A percentile compares a stretch with the other conserved stretches of the same genome.
Conservation (phyloP, 140 eudicot species). For the Flaveria floridana region DNA sequence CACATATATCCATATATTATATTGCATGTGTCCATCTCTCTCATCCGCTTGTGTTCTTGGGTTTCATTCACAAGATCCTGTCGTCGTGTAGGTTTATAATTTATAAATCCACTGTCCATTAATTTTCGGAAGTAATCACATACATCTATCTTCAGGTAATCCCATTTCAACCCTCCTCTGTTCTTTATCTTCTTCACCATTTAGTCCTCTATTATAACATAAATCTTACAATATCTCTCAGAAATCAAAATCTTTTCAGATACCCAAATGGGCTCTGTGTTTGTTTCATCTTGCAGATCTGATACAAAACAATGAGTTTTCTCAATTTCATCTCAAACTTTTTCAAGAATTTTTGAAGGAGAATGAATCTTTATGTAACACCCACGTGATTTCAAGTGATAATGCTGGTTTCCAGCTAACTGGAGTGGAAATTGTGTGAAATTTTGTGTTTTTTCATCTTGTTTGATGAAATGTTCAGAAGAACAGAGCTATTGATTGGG, state of each 20-base stretch:
- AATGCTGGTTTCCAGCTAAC: conserved; percentile 17
- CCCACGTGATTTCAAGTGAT: too few relatives aligned
- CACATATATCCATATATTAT: conserved; percentile 9
- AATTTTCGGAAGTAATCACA: conserved; percentile 6
- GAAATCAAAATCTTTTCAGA: not conserved
- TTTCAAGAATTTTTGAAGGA: conserved; percentile 16
- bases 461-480: conserved; percentile 7
- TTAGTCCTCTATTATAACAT: not conserved
- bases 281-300: conserved; percentile 30
- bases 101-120: not conserved
- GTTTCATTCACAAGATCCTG: conserved; percentile 23
- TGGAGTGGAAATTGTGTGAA: conserved; percentile 20
- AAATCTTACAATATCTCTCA: not conserved
- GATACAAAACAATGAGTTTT: not conserved
- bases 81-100: conserved; percentile 15
- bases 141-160: conserved; percentile 19
- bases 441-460: conserved; percentile 13
- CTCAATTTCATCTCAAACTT: not conserved
- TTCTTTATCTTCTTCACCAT: not conserved
- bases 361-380: conserved; percentile 7
- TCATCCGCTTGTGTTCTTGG: conserved; percentile 3
- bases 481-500: conserved; percentile 29
- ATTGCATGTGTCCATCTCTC: conserved; percentile 22
- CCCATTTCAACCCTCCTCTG: conserved; percentile 1
- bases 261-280: conserved; percentile 17